Evolutionary conservation across 371 early-diverging fungal genomes (phyloP).

Genomic region (Mortierella sp.): DNA sequence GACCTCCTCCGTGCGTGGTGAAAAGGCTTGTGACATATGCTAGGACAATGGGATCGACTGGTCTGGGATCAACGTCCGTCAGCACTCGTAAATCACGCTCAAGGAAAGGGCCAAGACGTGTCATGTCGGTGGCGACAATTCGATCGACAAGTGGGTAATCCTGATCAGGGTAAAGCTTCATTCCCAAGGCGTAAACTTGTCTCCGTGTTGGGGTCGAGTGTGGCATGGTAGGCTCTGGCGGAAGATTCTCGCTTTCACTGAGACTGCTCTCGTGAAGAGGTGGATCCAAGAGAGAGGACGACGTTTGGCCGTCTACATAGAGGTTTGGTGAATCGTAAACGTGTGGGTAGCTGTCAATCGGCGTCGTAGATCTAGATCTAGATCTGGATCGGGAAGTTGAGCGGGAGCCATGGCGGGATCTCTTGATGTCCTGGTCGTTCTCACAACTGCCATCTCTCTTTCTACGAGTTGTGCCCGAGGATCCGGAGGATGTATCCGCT

Average conservation of each 20-base stretch:
- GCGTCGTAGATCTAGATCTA: conserved; percentile 26
- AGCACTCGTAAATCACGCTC: conserved; percentile 40
- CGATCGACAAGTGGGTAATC: conserved; percentile 50
- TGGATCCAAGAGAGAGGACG: background rate
- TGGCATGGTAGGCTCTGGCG: background rate
- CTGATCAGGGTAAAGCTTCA: conserved; percentile 19
- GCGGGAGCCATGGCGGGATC: background rate
- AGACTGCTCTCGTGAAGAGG: conserved; percentile 1
- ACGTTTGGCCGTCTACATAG: background rate
- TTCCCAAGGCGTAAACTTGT: conserved; percentile 39
- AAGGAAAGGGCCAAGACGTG: conserved; percentile 37
- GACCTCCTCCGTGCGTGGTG: background rate
- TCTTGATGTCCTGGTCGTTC: background rate
- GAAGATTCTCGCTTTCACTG: background rate
- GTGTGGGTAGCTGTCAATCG: conserved; percentile 45
- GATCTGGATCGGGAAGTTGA: conserved; percentile 19
- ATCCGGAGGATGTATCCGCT: background rate
- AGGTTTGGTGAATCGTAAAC: conserved; percentile 11
- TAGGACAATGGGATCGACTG: conserved; percentile 15
- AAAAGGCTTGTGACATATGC: conserved; percentile 28
- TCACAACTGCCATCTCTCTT: background rate
- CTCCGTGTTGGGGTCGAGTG: conserved; percentile 19
- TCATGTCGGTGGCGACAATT: conserved; percentile 38
- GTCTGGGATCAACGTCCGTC: conserved; percentile 9
- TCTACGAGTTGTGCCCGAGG: background rate